A percentile compares a stretch with the other conserved stretches of the same genome.
Conservation (phyloP, 768 basidiomycete genomes). For the Pulveroboletus frians region DNA sequence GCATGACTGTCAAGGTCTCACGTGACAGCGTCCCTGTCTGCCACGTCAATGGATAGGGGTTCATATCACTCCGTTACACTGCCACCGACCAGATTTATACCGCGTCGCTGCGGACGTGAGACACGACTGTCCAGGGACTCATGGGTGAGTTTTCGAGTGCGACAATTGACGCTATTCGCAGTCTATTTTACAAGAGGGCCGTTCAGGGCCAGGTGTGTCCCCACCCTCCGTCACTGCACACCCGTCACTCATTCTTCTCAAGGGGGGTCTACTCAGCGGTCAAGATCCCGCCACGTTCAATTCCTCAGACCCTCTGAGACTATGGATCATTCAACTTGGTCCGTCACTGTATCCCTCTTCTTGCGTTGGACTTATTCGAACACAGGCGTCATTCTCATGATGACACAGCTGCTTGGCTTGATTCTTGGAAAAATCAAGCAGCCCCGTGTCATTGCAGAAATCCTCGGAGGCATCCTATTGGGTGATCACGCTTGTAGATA, state of each 20-base stretch:
- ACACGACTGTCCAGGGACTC: background rate
- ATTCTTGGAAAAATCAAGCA: conserved; percentile 68
- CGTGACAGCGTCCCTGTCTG: too few species aligned
- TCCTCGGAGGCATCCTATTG: conserved; percentile 84
- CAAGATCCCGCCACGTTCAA: conserved; percentile 64
- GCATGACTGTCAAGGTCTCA: too few species aligned
- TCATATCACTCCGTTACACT: background rate
- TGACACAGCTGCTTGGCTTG: conserved; percentile 70
- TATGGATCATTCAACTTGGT: conserved; percentile 80
- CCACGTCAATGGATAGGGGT: background rate
- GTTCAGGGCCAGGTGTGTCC: conserved; percentile 27
- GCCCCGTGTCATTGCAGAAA: conserved; percentile 91
- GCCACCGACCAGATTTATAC: background rate
- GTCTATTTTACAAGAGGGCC: conserved; percentile 14
- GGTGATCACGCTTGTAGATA: conserved; percentile 36
- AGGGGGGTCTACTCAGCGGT: conserved; percentile 81
- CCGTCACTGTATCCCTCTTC: conserved; percentile 14
- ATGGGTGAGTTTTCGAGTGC: conserved; percentile 47
- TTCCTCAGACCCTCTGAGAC: conserved; percentile 56
- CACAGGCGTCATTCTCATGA: conserved; percentile 70
- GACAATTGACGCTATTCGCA: conserved; percentile 22
- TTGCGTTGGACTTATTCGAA: conserved; percentile 1
- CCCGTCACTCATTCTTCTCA: conserved; percentile 1
- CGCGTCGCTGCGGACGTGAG: background rate
- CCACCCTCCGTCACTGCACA: background rate